Percentiles rank a stretch among this genome's conserved stretches.
These are phyloP conservation scores for Acidiella bohemica DNA, from an alignment of 495 filamentous ascomycete species.

Conservation along the genomic window DNA sequence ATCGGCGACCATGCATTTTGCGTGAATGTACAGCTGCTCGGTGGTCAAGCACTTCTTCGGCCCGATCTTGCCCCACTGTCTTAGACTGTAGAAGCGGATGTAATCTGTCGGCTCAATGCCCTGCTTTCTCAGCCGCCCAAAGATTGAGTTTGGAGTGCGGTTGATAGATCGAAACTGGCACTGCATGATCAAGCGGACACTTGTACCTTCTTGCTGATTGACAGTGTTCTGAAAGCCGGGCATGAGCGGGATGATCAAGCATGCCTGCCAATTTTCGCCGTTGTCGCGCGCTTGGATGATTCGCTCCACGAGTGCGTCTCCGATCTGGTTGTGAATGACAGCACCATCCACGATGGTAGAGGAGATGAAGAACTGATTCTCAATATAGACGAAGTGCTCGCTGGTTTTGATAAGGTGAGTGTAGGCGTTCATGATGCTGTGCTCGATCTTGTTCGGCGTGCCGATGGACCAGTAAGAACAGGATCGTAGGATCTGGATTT, in stretches of 20 bases:
- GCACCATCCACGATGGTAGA: slow-evolving; percentile 77
- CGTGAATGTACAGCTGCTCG: slow-evolving; percentile 95
- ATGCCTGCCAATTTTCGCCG: slow-evolving; percentile 79
- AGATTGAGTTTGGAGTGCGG: slow-evolving; percentile 84
- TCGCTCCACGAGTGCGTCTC: slow-evolving; percentile 86
- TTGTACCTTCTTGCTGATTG: slow-evolving; percentile 82
- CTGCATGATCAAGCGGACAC: slow-evolving; percentile 88
- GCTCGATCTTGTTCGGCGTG: slow-evolving; percentile 63
- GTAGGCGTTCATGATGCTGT: slow-evolving; percentile 93
- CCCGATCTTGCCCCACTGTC: slow-evolving; percentile 90
- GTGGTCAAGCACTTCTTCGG: slow-evolving; percentile 70
- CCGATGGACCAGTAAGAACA: slow-evolving; percentile 85
- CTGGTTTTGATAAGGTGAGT: slow-evolving; percentile 86
- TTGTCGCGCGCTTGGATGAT: slow-evolving; percentile 74
- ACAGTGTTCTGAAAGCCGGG: slow-evolving; percentile 97
- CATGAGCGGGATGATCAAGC: slow-evolving; percentile 88
- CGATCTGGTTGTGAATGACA: slow-evolving; percentile 81
- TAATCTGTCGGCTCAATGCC: slow-evolving; percentile 95
- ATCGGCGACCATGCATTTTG: slow-evolving; percentile 93
- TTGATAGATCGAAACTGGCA: slow-evolving; percentile 96
- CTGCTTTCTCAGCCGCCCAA: slow-evolving; percentile 62
- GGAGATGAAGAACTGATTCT: slow-evolving; percentile 97
- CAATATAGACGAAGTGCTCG: slow-evolving; percentile 96
- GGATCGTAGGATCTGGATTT: slow-evolving; percentile 87
- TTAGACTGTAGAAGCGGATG: slow-evolving; percentile 84